phyloP scores from a whole-genome alignment of 2,329 filamentous ascomycete species.

The Aotearoamyces nothofagi region DNA sequence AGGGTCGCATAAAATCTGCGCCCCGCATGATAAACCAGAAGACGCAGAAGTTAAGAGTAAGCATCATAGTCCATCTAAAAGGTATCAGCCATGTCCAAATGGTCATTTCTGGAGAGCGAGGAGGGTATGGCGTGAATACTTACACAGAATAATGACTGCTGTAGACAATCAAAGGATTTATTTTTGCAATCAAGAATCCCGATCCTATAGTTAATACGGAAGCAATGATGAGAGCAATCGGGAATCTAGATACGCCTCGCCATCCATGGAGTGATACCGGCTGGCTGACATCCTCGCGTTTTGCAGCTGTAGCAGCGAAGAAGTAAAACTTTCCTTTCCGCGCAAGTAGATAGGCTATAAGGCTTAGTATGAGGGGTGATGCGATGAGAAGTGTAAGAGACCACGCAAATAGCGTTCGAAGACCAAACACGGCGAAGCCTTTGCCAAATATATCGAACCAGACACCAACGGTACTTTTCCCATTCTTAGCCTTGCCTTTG shows the following conservation, averaged over 20 bases:
- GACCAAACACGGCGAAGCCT: constrained; percentile 60
- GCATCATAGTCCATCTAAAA: constrained; percentile 64
- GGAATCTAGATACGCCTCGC: constrained; percentile 74
- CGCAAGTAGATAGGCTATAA: constrained; percentile 53
- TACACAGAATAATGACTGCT: constrained; percentile 70
- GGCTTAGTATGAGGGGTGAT: constrained; percentile 57
- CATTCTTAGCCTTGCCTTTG: constrained; percentile 48
- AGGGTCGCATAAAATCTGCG: constrained; percentile 67
- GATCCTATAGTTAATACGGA: constrained; percentile 54
- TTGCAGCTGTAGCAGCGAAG: constrained; percentile 47
- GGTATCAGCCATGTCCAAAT: too few species aligned
- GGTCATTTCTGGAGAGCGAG: too few species aligned
- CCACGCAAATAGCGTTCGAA: constrained; percentile 77
- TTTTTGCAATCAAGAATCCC: constrained; percentile 60
- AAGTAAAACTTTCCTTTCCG: constrained; percentile 76
- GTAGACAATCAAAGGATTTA: constrained; percentile 86
- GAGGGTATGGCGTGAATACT: constrained; percentile 21
- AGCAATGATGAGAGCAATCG: constrained; percentile 56
- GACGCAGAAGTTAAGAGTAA: constrained; percentile 64
- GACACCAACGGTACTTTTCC: constrained; percentile 53
- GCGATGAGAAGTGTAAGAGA: constrained; percentile 72
- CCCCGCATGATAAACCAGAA: constrained; percentile 74
- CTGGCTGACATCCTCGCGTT: constrained; percentile 44
- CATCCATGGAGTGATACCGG: constrained; percentile 55
- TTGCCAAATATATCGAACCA: constrained; percentile 91